Percentiles rank a stretch among this genome's conserved stretches.
phyloP scores from a whole-genome alignment of 2,329 filamentous ascomycete species.

The Penicillium decumbens region DNA sequence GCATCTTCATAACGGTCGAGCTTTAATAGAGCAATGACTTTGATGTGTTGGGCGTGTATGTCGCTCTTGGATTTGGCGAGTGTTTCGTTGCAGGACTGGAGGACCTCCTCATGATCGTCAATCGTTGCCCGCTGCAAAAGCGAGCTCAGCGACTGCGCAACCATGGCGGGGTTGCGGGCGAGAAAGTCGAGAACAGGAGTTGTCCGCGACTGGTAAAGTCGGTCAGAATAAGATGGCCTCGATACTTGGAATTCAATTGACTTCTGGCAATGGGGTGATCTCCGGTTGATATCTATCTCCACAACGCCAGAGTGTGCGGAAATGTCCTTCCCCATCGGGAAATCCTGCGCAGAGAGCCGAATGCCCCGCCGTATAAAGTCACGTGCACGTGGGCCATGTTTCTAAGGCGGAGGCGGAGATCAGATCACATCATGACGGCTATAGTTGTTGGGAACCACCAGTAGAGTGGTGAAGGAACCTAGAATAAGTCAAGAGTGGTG shows the following conservation, averaged over 20 bases:
- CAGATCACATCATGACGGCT: no score
- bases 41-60: slow-evolving; percentile 54
- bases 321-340: slow-evolving; percentile 22
- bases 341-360: slow-evolving; percentile 12
- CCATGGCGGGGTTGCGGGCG: slow-evolving; percentile 31
- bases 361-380: slow-evolving; percentile 19
- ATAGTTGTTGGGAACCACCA: no score
- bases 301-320: slow-evolving; percentile 23
- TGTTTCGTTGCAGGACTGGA: slow-evolving; percentile 54
- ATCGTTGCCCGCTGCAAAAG: slow-evolving; percentile 56
- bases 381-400: slow-evolving; percentile 8
- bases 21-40: slow-evolving; percentile 57
- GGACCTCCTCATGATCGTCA: slow-evolving; percentile 59
- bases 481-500: no score
- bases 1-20: slow-evolving; percentile 61
- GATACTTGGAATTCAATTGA: neutral
- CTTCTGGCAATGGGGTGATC: slow-evolving; percentile 7
- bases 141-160: slow-evolving; percentile 48
- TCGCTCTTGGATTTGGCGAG: slow-evolving; percentile 57
- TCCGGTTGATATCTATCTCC: slow-evolving; percentile 15
- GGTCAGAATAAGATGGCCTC: neutral
- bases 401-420: neutral
- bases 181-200: neutral
- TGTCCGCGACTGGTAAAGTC: neutral
- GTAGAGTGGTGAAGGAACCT: no score